Evolutionary conservation across 192 early-diverging fungal species (phyloP), one percentile per base, ranked within the genome.

Genomic region (Obelidium mucronatum): DNA sequence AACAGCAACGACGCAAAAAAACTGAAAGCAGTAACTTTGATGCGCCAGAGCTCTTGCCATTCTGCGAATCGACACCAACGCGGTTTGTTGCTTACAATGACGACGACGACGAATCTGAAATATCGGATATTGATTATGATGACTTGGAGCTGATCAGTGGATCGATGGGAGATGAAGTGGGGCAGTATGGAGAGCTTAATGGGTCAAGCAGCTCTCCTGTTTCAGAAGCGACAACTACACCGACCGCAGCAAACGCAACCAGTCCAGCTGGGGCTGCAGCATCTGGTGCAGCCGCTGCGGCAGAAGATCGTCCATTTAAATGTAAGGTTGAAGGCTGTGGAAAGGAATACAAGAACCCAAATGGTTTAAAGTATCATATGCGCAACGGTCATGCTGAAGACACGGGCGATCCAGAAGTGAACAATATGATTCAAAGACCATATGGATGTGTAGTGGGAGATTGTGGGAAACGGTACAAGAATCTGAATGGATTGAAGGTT

Each of bases 391-490:
- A 99, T 81, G 92, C 92, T 79, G 87, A 88, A 66, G 86, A 89
- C 70, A 89, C 84, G 54, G 87, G 86, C 33, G 87, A 89, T 62
- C 86, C 86, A 52, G 87, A 88, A 70, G 81, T 87, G 79, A 87
- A 89, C 82, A 83, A 82, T 40, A 85, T 88, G 54, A 87, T 88
- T 42, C 82, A 86, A 76, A 89, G 85, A 71, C 87, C 87, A 40
- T 89, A 88, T 63, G 82, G 84, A 62, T 89, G 87, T 82, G 91
- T 91, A 13, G 93, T 95, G 55, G 85, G 90, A 34, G 94, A 96
- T 39, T 98, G 97, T 87, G 95, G 94, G 77, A 98, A 98, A 80
- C 88, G 95, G 58, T 98, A 98, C 93, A 98, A 98, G 87, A 98
- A 98, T 81, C 83, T 97, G 66, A 97, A 97, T 79, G 97, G 97